Percentiles rank a stretch among this genome's conserved stretches.
These are phyloP conservation scores for Psidium friedrichsthalianum DNA, from an alignment of 345 rosid species.

Conservation along the genomic window DNA sequence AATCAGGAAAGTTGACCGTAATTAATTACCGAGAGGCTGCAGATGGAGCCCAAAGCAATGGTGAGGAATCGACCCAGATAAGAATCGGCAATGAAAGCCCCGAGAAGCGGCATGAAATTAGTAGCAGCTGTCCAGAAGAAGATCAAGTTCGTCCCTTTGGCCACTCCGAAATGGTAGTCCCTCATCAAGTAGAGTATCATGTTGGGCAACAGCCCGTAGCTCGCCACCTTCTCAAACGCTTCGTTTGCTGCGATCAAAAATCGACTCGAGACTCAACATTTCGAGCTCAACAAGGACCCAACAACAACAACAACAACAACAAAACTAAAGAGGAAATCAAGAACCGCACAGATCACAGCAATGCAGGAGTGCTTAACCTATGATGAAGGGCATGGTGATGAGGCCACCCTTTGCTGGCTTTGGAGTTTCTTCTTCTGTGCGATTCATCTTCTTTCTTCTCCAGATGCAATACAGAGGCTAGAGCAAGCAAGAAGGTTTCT, in stretches of 20 bases:
- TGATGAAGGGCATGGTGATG: conserved; percentile 67
- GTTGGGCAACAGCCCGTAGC: conserved; percentile 60
- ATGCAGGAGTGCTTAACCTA: conserved; percentile 25
- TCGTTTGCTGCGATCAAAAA: conserved; percentile 40
- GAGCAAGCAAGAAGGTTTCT: neutral
- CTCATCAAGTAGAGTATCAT: conserved; percentile 54
- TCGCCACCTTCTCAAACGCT: conserved; percentile 74
- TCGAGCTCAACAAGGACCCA: neutral
- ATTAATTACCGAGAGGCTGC: conserved; percentile 42
- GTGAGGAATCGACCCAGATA: conserved; percentile 65
- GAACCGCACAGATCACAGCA: neutral
- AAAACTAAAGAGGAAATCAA: neutral
- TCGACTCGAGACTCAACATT: neutral
- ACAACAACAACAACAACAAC: too few species aligned
- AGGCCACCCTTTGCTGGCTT: conserved; percentile 39
- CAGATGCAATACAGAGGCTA: neutral
- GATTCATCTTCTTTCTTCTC: neutral
- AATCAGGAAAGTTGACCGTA: neutral
- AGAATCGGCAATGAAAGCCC: conserved; percentile 71
- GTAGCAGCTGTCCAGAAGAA: conserved; percentile 65
- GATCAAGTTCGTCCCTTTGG: conserved; percentile 48
- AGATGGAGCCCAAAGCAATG: conserved; percentile 52
- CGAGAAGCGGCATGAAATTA: conserved; percentile 46
- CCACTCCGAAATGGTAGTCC: conserved; percentile 42
- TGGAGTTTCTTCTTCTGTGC: neutral